Evolutionary conservation across 495 filamentous ascomycete genomes (phyloP).

Genomic region (Talaromyces liani): DNA sequence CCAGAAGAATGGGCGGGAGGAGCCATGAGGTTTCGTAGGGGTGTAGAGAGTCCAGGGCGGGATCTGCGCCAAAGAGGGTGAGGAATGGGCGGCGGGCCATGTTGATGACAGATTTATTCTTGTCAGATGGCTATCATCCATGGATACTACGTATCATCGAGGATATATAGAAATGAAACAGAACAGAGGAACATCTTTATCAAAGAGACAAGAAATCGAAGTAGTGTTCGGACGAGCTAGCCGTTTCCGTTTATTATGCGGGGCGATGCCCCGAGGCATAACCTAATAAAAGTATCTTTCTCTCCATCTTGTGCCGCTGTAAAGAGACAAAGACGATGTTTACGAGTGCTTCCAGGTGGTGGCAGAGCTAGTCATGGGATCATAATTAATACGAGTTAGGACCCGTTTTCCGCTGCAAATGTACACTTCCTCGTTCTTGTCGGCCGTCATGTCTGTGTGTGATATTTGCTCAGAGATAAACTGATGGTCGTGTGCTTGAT

Average conservation of each 20-base stretch:
- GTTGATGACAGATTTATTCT: not conserved
- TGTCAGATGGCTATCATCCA: not conserved
- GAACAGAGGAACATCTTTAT: not conserved
- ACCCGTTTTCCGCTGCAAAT: too few relatives aligned
- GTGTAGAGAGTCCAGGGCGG: conserved; percentile 48
- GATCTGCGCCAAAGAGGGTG: conserved; percentile 22
- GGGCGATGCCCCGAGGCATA: not conserved
- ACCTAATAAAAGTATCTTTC: too few relatives aligned
- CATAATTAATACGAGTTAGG: too few relatives aligned
- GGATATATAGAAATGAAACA: not conserved
- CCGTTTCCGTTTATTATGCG: not conserved
- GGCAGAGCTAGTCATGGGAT: too few relatives aligned
- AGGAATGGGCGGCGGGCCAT: conserved; percentile 16
- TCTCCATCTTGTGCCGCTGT: too few relatives aligned
- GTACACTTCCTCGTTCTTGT: too few relatives aligned
- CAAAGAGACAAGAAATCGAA: not conserved
- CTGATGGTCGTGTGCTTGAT: too few relatives aligned
- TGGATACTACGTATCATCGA: not conserved
- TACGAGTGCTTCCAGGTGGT: too few relatives aligned
- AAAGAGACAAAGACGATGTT: too few relatives aligned
- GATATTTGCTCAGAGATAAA: too few relatives aligned
- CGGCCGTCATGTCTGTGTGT: too few relatives aligned
- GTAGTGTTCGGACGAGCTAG: not conserved
- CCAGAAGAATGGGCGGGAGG: conserved; percentile 56
- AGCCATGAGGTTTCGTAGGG: conserved; percentile 73